Percentiles rank a stretch among this genome's conserved stretches.
phyloP scores from a whole-genome alignment of 73 alveolate species.

The Tetrahymena malaccensis region DNA sequence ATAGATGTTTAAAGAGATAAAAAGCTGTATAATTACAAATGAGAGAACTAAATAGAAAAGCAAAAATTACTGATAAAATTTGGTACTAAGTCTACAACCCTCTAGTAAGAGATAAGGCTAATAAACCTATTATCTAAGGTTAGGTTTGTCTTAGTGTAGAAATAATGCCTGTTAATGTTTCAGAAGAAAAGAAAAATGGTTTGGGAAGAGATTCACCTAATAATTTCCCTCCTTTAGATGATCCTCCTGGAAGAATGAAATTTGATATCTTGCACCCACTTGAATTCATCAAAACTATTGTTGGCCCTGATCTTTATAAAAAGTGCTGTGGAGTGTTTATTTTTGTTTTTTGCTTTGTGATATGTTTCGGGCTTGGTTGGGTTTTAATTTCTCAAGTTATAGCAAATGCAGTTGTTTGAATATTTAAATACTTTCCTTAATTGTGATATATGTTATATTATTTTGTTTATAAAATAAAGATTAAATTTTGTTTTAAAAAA shows the following conservation, averaged over 20 bases:
- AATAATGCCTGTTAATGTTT: conserved; percentile 45
- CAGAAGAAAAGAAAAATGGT: conserved; percentile 53
- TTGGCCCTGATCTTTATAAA: conserved; percentile 40
- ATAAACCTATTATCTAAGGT: conserved; percentile 56
- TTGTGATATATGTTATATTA: too few relatives aligned
- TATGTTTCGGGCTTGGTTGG: conserved; percentile 32
- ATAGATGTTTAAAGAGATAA: conserved; percentile 49
- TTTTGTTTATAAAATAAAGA: too few relatives aligned
- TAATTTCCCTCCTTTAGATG: conserved; percentile 59
- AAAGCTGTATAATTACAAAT: conserved; percentile 33
- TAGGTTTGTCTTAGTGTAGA: conserved; percentile 51
- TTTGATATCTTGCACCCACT: conserved; percentile 41
- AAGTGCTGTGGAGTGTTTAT: conserved; percentile 13
- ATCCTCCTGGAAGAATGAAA: conserved; percentile 65
- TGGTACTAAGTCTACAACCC: conserved; percentile 52
- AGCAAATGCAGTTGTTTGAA: conserved; percentile 11
- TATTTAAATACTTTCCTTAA: neutral
- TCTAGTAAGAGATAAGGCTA: conserved; percentile 53
- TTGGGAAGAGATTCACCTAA: conserved; percentile 71
- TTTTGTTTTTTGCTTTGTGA: neutral
- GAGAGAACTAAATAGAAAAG: conserved; percentile 33
- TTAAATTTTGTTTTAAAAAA: too few relatives aligned
- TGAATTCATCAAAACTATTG: conserved; percentile 11
- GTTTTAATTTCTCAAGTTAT: conserved; percentile 30
- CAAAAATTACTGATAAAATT: conserved; percentile 43